phyloP scores from a whole-genome alignment of 176 grass and related monocot genomes.

The Musa beccarii region DNA sequence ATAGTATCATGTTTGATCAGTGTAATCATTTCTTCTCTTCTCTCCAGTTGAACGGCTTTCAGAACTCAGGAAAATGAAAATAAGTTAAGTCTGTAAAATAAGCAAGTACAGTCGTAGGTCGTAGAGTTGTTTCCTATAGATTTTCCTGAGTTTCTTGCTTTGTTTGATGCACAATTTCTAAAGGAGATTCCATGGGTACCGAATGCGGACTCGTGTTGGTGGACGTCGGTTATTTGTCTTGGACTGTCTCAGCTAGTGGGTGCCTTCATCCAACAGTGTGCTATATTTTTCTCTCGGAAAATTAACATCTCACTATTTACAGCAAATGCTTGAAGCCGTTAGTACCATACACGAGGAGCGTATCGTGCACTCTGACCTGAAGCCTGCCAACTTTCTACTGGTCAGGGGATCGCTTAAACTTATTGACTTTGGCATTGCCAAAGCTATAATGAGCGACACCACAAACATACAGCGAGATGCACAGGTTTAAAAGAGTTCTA shows the following conservation, averaged over 20 bases:
- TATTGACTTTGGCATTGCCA: conserved; percentile 79
- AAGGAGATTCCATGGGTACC: no score
- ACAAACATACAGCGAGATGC: conserved; percentile 90
- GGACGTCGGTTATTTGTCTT: no score
- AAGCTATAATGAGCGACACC: conserved; percentile 72
- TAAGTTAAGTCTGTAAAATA: no score
- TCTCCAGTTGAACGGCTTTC: no score
- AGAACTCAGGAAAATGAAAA: no score
- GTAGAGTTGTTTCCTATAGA: no score
- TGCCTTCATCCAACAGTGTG: not conserved
- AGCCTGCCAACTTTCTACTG: conserved; percentile 87
- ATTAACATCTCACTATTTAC: conserved; percentile 14
- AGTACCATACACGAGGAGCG: conserved; percentile 87
- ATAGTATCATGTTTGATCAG: no score
- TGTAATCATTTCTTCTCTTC: no score
- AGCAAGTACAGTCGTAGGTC: no score
- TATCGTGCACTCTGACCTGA: conserved; percentile 91
- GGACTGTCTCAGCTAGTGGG: not conserved
- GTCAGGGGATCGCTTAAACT: conserved; percentile 76
- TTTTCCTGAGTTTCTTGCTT: no score
- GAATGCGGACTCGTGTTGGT: no score
- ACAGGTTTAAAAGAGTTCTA: conserved; percentile 38
- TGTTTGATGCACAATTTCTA: no score
- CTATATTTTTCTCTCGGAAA: not conserved
- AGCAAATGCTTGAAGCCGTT: conserved; percentile 99